Evolutionary conservation across 1,284 basidiomycete genomes (phyloP).

Genomic region (Microbotryum silenes-acaulis): DNA sequence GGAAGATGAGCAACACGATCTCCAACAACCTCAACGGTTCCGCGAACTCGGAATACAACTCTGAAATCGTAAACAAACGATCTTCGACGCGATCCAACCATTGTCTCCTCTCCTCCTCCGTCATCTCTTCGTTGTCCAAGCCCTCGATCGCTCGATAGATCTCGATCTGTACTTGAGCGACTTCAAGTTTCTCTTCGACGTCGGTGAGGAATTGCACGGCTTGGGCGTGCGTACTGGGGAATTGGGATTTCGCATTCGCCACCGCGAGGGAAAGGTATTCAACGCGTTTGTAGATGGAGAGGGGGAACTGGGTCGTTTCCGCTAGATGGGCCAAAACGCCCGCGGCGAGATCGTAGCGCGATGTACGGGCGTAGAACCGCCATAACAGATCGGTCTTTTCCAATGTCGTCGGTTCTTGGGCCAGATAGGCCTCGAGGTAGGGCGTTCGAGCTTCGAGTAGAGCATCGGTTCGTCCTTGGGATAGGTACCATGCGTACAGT

Average conservation of each 20-base stretch:
- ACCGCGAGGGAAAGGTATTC: slow-evolving; percentile 89
- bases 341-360: slow-evolving; percentile 74
- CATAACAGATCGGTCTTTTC: slow-evolving; percentile 85
- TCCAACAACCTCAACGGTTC: slow-evolving; percentile 75
- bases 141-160: slow-evolving; percentile 47
- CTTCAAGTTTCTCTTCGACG: slow-evolving; percentile 92
- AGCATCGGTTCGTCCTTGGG: slow-evolving; percentile 70
- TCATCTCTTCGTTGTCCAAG: slow-evolving; percentile 38
- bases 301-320: slow-evolving; percentile 56
- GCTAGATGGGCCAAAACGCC: slow-evolving; percentile 79
- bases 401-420: slow-evolving; percentile 67
- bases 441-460: slow-evolving; percentile 78
- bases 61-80: slow-evolving; percentile 46
- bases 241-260: slow-evolving; percentile 87
- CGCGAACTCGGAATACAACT: slow-evolving; percentile 78
- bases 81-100: slow-evolving; percentile 54
- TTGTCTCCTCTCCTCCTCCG: slow-evolving; percentile 49
- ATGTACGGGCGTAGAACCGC: slow-evolving; percentile 92
- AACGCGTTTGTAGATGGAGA: slow-evolving; percentile 59
- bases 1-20: slow-evolving; percentile 82
- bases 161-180: slow-evolving; percentile 91
- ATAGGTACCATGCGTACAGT: slow-evolving; percentile 88
- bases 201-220: slow-evolving; percentile 84
- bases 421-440: slow-evolving; percentile 80
- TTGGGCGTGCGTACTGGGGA: slow-evolving; percentile 57